Base-by-base conservation (phyloP, 768 basidiomycete species). In the Trametopsis cervina region DNA sequence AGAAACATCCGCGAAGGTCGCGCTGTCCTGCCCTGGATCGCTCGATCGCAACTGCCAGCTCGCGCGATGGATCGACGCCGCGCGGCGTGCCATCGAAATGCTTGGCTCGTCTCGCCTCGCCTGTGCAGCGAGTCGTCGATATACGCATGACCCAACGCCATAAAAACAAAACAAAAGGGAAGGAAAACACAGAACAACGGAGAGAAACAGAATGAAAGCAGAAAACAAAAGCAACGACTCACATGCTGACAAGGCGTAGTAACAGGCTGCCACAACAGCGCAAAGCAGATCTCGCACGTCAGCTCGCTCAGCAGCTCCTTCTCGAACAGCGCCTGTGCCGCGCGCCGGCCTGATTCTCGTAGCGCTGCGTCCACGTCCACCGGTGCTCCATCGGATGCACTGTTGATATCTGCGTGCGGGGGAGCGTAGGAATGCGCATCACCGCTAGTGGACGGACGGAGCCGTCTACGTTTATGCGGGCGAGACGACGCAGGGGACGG, bases 181-280 rank as follows among this genome's bases (percentile, higher is more conserved):
- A 40, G 33, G 27, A 49, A 42, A 24, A 44, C 29, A 54, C 53
- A 40, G 25, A 23, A n/a, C 25, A 24, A 29, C 44, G 21, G 1
- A 54, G 46, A 45, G 42, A 37, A 40, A 27, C 46, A 47, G 15
- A n/a, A n/a, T n/a, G n/a, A n/a, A n/a, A n/a, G 29, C 27, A 47
- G 55, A 35, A 40, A 41, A 44, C 46, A 26, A 27, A 49, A 47
- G 42, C 42, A 44, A 40, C 40, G 40, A 74, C 83, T 60, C 60
- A 89, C 90, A 68, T 98, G 95, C 64, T 97, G 94, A 65, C 95
- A 97, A 11, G 90, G 89, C 2, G 94, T 89, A 13, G 95, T 97
- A 43, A 93, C 74, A 4, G 95, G 93, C 54, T 89, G 81, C 66
- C 82, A 81, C 54, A 93, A 72, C 33, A 96, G 68, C 60, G 76